phyloP scores from a whole-genome alignment of 345 rosid genomes.

The Angophora floribunda region DNA sequence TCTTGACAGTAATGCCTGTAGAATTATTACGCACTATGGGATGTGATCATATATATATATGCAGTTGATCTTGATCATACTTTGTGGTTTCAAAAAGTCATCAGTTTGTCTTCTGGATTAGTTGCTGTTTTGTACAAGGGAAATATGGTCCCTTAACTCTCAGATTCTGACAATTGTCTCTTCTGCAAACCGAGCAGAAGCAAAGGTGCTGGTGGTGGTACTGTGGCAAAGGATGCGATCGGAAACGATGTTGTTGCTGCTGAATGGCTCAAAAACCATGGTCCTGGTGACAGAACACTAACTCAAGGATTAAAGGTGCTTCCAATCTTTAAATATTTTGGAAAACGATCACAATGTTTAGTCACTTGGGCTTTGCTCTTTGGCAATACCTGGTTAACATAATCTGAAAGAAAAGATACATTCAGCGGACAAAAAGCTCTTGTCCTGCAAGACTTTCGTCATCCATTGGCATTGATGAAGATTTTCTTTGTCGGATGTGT shows the following conservation, averaged over 20 bases:
- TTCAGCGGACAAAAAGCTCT: not conserved
- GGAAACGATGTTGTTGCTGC: slow-evolving; percentile 70
- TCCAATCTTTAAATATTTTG: not conserved
- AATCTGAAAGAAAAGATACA: not conserved
- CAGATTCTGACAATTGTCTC: not conserved
- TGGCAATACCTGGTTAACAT: not conserved
- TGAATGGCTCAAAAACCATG: slow-evolving; percentile 80
- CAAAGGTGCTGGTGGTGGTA: slow-evolving; percentile 57
- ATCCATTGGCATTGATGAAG: not conserved
- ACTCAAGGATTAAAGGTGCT: slow-evolving; percentile 84
- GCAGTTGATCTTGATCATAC: not conserved
- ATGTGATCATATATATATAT: not conserved
- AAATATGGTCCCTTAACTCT: not conserved
- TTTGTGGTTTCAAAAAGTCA: slow-evolving; percentile 8
- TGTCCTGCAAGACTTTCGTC: not conserved
- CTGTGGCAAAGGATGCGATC: slow-evolving; percentile 74
- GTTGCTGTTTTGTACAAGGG: not conserved
- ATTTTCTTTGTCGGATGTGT: not conserved
- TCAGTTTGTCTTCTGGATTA: slow-evolving; percentile 55
- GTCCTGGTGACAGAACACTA: slow-evolving; percentile 82
- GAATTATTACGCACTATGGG: not conserved
- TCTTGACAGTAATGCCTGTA: not conserved
- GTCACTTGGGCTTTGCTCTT: not conserved
- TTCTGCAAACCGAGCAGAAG: slow-evolving; percentile 10
- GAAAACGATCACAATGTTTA: not conserved